Evolutionary conservation across 2,329 filamentous ascomycete species (phyloP).

Genomic region (Cordyceps cateniannulata): DNA sequence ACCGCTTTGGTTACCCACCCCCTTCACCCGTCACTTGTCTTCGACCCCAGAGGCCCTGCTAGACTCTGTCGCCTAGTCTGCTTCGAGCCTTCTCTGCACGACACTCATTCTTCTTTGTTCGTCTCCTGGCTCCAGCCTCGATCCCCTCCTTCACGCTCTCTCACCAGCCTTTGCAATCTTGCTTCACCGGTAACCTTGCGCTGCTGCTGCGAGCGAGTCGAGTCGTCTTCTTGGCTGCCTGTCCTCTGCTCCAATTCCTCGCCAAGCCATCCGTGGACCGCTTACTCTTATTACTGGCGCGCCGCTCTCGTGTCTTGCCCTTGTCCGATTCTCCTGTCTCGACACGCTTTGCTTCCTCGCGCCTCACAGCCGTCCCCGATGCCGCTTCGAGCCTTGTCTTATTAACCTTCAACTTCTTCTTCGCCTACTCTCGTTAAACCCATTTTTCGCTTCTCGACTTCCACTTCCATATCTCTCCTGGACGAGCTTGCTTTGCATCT

Average conservation of each 20-base stretch:
- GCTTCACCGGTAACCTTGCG: neutral
- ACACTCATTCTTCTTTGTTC: constrained; percentile 7
- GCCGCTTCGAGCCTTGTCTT: constrained; percentile 5
- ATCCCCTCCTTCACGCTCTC: constrained; percentile 11
- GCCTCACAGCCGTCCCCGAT: neutral
- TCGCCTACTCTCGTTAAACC: constrained; percentile 11
- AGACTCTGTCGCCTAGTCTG: constrained; percentile 4
- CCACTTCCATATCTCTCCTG: constrained; percentile 1
- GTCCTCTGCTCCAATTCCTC: neutral
- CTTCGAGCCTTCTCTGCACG: constrained; percentile 8
- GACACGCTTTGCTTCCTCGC: neutral
- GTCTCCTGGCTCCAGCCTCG: constrained; percentile 7
- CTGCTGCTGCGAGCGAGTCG: constrained; percentile 10
- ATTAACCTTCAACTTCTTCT: neutral
- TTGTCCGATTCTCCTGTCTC: neutral
- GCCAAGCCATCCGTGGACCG: neutral
- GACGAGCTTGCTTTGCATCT: constrained; percentile 5
- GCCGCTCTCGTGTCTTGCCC: neutral
- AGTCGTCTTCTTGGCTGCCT: neutral
- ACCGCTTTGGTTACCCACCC: constrained; percentile 1
- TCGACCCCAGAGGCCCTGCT: neutral
- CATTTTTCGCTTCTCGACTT: constrained; percentile 4
- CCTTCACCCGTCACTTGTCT: constrained; percentile 2
- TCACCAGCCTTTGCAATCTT: constrained; percentile 9
- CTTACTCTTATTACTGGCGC: too few species aligned